A percentile compares a stretch with the other conserved stretches of the same genome.
These are phyloP conservation scores for Schizochytrium sp. DNA, from an alignment of 108 stramenopile genomes.

Conservation along the genomic window DNA sequence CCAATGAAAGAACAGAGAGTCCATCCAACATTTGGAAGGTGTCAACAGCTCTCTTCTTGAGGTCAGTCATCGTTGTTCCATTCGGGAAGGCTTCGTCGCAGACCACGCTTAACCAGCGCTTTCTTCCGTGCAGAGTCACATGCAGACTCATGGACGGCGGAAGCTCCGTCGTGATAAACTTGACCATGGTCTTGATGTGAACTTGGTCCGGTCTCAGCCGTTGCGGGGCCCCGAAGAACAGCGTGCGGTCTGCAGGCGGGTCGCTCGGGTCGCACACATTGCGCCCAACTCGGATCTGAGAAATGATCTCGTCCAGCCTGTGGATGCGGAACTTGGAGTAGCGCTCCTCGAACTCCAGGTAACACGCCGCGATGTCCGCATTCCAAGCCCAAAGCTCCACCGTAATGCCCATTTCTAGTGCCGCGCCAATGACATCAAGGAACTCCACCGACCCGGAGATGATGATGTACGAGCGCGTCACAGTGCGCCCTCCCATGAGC, in stretches of 20 bases:
- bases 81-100: neutral
- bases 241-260: neutral
- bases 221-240: slow-evolving; percentile 23
- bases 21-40: neutral
- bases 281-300: neutral
- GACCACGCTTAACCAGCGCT: neutral
- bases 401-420: slow-evolving; percentile 28
- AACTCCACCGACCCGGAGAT: slow-evolving; percentile 31
- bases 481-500: slow-evolving; percentile 31
- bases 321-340: slow-evolving; percentile 27
- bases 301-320: neutral
- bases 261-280: neutral
- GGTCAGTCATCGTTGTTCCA: neutral
- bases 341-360: neutral
- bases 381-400: slow-evolving; percentile 30
- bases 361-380: neutral
- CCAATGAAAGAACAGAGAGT: neutral
- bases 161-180: slow-evolving; percentile 30
- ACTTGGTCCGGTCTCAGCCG: neutral
- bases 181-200: slow-evolving; percentile 50
- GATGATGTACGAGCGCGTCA: slow-evolving; percentile 30
- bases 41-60: neutral
- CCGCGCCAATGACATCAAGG: neutral
- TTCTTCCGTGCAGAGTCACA: neutral
- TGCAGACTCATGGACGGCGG: neutral